Base-by-base conservation (phyloP, 2,329 filamentous ascomycete species). In the Penicillium thymicola region DNA sequence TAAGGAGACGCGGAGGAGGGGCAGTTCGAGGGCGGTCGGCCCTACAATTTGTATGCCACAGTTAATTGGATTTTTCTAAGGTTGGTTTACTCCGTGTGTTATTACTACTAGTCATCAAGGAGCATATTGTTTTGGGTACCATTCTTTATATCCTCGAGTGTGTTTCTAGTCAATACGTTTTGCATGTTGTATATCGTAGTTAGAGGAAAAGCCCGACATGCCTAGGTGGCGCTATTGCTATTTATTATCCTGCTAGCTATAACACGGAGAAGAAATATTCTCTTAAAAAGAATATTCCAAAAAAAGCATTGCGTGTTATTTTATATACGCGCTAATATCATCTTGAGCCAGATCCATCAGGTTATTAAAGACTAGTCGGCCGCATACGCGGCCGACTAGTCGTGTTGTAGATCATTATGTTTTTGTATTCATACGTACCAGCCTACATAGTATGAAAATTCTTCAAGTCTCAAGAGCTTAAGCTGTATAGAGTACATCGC, bases 1-100 rank as follows among this genome's bases (percentile, higher is more conserved):
- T 58, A 60, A 61, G 52, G 49, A 45, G 55, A 59, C 54, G 51
- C 45, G 51, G 56, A 60, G 59, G 60, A 58, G 61, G 47, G 56
- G 53, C 56, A 56, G 27, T 52, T 52, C 30, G 48, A 57, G 59
- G 60, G 60, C 60, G 60, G 60, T 51, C 38, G 21, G 38, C 23
- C 16, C 21, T 43, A 30, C n/a, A 14, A 28, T 18, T 3, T 6
- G 25, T 30, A 25, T 9, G 27, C 23, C 11, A 32, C 11, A 14
- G 11, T 32, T 14, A 32, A 32, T 32, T 32, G 30, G 11, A 13
- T 32, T 32, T n/a, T n/a, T n/a, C n/a, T n/a, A n/a, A n/a, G n/a
- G n/a, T n/a, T 32, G 30, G 30, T 46, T 44, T 30, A 11, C 28
- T 11, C 10, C 10, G 21, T 44, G 25, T 42, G 14, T 14, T 40